Evolutionary conservation across 108 stramenopile species (phyloP), one percentile per base, ranked within the genome.

Genomic region (Cyclostephanos tholiformis): DNA sequence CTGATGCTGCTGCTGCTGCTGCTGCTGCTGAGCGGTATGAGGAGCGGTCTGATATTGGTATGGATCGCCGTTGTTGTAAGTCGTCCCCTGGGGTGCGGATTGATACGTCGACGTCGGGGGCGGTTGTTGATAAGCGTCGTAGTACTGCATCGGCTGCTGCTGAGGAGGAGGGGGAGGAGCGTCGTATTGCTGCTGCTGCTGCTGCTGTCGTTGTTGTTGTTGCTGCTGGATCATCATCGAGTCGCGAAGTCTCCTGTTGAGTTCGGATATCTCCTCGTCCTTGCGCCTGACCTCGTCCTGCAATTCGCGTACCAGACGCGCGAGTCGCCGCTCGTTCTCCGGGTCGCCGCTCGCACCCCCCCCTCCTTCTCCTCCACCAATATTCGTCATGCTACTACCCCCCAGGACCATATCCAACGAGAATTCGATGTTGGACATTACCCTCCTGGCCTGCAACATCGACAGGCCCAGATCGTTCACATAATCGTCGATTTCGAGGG

Each of bases 401-500:
- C 44, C 44, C 48, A 65, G 12, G 13, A 46, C 44, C 44, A 46
- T 46, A 17, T 46, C 44, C 44, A 46, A 16, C 27, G 66, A 55
- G 41, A 76, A 76, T 48, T 70, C 75, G 29, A 81, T 70, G 36
- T 76, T 74, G 27, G 64, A 71, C 70, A 74, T 43, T 0, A 81
- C 35, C 76, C 77, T 82, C 65, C 73, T 77, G 17, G 67, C 36
- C 57, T 82, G 81, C n/a, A 82, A 30, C 46, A 23, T 23, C 12
- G 81, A 77, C 12, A 82, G 63, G 20, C 74, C 74, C 7, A 82
- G 65, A 48, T 82, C 81, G 17, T 50, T 52, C 71, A 62, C 60
- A 8, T 73, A 49, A 11, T 82, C 81, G 5, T 77, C 76, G 22
- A 27, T 46, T 35, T 58, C 55, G 17, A 82, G 35, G 10, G 69